Evolutionary conservation across 2,329 filamentous ascomycete species (phyloP).

Genomic region (Aspergillus ochraceus): DNA sequence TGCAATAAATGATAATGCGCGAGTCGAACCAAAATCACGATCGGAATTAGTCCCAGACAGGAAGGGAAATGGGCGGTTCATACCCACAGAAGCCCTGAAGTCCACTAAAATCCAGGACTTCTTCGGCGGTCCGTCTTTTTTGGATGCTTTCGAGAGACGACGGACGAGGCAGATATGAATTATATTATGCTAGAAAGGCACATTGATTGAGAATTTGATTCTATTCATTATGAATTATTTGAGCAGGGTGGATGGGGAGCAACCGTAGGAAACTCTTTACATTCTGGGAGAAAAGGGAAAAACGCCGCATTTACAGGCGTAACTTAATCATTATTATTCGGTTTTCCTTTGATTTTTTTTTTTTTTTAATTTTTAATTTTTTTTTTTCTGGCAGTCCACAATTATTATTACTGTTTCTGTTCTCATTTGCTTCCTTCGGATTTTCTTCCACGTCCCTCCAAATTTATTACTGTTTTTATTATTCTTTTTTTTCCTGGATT

Average conservation of each 20-base stretch:
- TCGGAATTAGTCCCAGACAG: slow-evolving; percentile 1
- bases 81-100: slow-evolving; percentile 30
- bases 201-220: no score
- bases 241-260: no score
- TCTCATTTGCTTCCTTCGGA: slow-evolving; percentile 16
- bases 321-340: neutral
- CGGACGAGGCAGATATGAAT: no score
- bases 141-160: neutral
- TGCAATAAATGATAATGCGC: neutral
- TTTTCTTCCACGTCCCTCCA: slow-evolving; percentile 19
- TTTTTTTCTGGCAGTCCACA: slow-evolving; percentile 4
- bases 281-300: neutral
- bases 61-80: slow-evolving; percentile 16
- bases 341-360: neutral
- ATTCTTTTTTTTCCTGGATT: slow-evolving; percentile 6
- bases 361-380: neutral
- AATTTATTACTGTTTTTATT: slow-evolving; percentile 17
- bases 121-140: neutral
- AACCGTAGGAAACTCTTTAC: no score
- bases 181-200: no score
- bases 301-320: neutral
- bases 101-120: slow-evolving; percentile 14
- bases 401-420: slow-evolving; percentile 13
- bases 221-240: no score
- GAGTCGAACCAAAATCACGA: neutral